Base-by-base conservation (phyloP, 495 filamentous ascomycete genomes). In the Saxispiralis lemnorum region DNA sequence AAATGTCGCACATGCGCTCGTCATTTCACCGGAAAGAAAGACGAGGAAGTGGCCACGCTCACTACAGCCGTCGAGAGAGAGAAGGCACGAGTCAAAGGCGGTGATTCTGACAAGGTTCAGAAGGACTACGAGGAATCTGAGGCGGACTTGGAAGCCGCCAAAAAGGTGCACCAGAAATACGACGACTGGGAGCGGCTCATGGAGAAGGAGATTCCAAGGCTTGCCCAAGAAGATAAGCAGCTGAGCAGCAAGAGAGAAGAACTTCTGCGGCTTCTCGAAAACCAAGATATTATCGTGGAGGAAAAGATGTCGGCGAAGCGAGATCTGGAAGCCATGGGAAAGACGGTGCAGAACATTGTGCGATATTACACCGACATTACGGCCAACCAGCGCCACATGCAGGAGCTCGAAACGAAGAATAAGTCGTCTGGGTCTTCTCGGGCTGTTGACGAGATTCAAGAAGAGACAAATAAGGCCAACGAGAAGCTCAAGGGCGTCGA, bases 381-480 rank as follows among this genome's bases (percentile, higher is more conserved):
- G 31, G 71, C 73, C 21, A 73, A 79, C 37, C 68, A 80, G 51
- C 62, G 63, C 41, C 77, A 93, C 53, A 76, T 92, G 39, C 64
- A 76, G 47, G 72, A 81, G 39, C 66, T 86, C 21, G 65, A 71
- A 10, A 70, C 71, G 7, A 83, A 86, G 45, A 75, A 93, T 51
- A 72, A 77, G 39, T 72, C 78, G 13, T 60, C 67, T 48, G 73
- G 75, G 2, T 52, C 68, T 13, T 63, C 71, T 5, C 75, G 79
- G 47, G 79, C 79, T 6, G 63, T 84, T 14, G 79, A 94, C 39
- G 82, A 93, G 48, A 83, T 96, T 46, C 81, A 86, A 49, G 72
- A 80, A 13, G 71, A 89, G 39, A 73, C 83, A 43, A 70, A 73
- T 16, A 57, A 63, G 20, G 69, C 77, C 49, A 70, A 68, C n/a